Base-by-base conservation (phyloP, 2,329 filamentous ascomycete genomes). In the Corinectria fuckeliana region DNA sequence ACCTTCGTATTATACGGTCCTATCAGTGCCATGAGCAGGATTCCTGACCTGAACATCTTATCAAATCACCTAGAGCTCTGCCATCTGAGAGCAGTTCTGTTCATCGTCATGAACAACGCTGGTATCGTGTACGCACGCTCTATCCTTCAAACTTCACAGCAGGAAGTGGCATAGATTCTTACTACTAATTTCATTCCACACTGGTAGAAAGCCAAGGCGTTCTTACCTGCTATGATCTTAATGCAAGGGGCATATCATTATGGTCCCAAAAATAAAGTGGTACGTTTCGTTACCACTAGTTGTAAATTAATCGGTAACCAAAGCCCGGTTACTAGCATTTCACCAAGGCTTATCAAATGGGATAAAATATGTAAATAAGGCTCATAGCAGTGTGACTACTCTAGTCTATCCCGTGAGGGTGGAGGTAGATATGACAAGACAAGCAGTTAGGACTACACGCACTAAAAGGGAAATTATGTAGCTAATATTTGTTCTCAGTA, bases 171-270 rank as follows among this genome's bases (percentile, higher is more conserved):
- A 8, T 16, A 18, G 2, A 48, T 44, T 5, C 89, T 90, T 71
- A 83, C 85, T 56, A 84, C 91, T 63, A 91, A 91, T 75, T 78
- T 84, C 1, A 73, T 90, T 7, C 77, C 85, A 0, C 88, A 89
- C 75, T 89, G 84, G 76, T 85, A 80, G 75, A 79, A 86, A 5
- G 75, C 81, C 1, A 82, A 85, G 66, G 82, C 87, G 62, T 90
- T 91, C 74, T 75, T 91, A 2, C 88, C 88, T 0, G 68, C 73
- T 58, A 88, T 91, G 81, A 74, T 87, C 41, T 67, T 73, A 11
- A 67, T 67, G 5, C 75, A 87, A 91, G 75, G 88, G 89, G 50
- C 88, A 89, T 80, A 74, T 91, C 28, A 86, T 91, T 25, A 91
- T 85, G 1, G 81, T 91, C 20, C 86, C 88, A 13, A 85, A 82